Conservation (phyloP, 768 basidiomycete genomes). For the Psilocybe azurescens region DNA sequence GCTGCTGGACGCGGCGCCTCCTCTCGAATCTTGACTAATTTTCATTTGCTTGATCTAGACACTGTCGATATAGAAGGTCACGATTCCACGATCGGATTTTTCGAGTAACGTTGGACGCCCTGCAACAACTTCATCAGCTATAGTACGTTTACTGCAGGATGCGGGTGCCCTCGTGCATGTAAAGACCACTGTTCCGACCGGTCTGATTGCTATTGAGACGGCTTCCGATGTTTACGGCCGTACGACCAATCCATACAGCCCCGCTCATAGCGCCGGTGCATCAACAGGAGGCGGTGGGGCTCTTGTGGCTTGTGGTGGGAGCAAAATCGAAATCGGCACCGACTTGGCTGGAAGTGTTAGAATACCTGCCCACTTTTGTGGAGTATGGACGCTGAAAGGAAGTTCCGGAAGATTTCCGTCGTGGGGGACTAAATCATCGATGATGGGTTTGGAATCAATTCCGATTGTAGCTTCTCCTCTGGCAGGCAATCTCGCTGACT, state of each 20-base stretch:
- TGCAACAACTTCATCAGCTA: slow-evolving; percentile 49
- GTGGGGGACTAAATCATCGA: slow-evolving; percentile 49
- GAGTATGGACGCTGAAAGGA: slow-evolving; percentile 67
- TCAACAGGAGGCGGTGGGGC: slow-evolving; percentile 77
- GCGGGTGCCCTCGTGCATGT: slow-evolving; percentile 68
- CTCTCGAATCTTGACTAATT: slow-evolving; percentile 7
- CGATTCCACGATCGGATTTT: slow-evolving; percentile 67
- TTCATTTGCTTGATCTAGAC: slow-evolving; percentile 31
- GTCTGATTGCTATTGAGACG: slow-evolving; percentile 61
- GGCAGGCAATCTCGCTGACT: slow-evolving; percentile 63
- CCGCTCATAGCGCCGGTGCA: slow-evolving; percentile 58
- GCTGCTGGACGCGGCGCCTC: slow-evolving; percentile 3
- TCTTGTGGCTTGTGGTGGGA: slow-evolving; percentile 67
- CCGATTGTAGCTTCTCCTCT: slow-evolving; percentile 62
- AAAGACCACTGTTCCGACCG: slow-evolving; percentile 67
- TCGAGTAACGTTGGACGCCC: slow-evolving; percentile 55
- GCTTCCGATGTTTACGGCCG: slow-evolving; percentile 64
- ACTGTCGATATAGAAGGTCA: slow-evolving; percentile 57
- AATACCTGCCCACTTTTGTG: slow-evolving; percentile 76
- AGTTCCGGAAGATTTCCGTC: slow-evolving; percentile 62
- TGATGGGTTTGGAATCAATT: slow-evolving; percentile 63
- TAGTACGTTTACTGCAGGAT: slow-evolving; percentile 60
- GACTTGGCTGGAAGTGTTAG: slow-evolving; percentile 79
- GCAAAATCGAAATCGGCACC: slow-evolving; percentile 72
- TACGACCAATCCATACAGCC: slow-evolving; percentile 68